Evolutionary conservation across 2,329 filamentous ascomycete genomes (phyloP).

Genomic region (Trichoderma hamatum): DNA sequence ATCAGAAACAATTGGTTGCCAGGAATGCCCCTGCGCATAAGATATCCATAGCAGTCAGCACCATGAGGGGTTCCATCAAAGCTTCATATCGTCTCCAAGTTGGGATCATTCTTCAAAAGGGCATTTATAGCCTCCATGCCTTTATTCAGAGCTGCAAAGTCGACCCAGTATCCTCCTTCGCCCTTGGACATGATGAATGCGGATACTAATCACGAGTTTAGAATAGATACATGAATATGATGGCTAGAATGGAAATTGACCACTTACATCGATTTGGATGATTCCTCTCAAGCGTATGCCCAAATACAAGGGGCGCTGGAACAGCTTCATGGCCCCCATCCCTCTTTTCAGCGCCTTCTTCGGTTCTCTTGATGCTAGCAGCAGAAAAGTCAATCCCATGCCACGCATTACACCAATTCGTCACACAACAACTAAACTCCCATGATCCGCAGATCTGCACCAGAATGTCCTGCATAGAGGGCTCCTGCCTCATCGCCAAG

Average conservation of each 20-base stretch:
- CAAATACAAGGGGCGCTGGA: slow-evolving; percentile 27
- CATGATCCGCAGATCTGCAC: slow-evolving; percentile 30
- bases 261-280: slow-evolving; percentile 27
- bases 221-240: neutral
- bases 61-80: neutral
- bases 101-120: slow-evolving; percentile 28
- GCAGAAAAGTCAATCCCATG: slow-evolving; percentile 29
- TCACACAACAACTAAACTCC: slow-evolving; percentile 27
- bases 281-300: slow-evolving; percentile 26
- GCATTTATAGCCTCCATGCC: slow-evolving; percentile 27
- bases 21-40: neutral
- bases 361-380: neutral
- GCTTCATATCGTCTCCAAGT: slow-evolving; percentile 27
- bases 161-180: slow-evolving; percentile 31
- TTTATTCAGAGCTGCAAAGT: slow-evolving; percentile 26
- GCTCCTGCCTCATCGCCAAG: slow-evolving; percentile 26
- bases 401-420: slow-evolving; percentile 32
- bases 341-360: neutral
- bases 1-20: too few relatives aligned
- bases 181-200: slow-evolving; percentile 30
- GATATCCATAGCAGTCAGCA: neutral
- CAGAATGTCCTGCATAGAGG: neutral
- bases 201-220: neutral
- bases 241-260: neutral
- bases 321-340: neutral